Evolutionary conservation across 768 basidiomycete genomes (phyloP), one percentile per base, ranked within the genome.

Genomic region (Amanita jacksonii): DNA sequence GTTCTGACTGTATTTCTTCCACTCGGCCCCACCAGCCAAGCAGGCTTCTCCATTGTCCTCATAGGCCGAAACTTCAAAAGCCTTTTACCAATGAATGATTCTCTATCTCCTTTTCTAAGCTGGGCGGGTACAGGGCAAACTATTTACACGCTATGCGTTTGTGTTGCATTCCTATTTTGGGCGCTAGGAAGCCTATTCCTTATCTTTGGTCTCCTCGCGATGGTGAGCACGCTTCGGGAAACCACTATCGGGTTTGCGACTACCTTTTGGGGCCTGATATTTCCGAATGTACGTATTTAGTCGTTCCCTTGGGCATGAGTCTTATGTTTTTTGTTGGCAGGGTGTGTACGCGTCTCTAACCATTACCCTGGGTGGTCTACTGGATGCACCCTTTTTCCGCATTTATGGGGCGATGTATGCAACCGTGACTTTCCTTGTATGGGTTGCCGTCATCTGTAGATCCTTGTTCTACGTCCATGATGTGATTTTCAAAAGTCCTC

Each of bases 341-440:
- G 74, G 75, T n/a, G 81, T 82, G 0, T 83, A 80, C 50, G 79
- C 80, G 1, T 77, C 76, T 49, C 63, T 79, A 8, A 82, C 79
- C 0, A 67, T 84, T 16, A 61, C 64, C 16, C 63, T 85, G 0
- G 69, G 66, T 3, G 51, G 52, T 13, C 64, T 65, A 5, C 69
- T 83, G 48, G 68, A 77, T 40, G 76, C 77, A 1, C 23, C 46
- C 4, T 74, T 76, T 55, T 73, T 85, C 50, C 71, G 76, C 3
- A 53, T 81, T 9, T 72, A 67, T 58, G 81, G 81, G 12, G 61
- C 76, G 1, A 67, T 75, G 1, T 79, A 77, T 50, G 68, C 76
- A 0, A 60, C 63, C 8, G 62, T 55, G 7, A 75, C 76, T 2
- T 52, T 82, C 4, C 18, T 74, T 12, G 51, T 81, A 24, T 84